phyloP scores from a whole-genome alignment of 2,329 filamentous ascomycete species.

The Fusarium buxicola region DNA sequence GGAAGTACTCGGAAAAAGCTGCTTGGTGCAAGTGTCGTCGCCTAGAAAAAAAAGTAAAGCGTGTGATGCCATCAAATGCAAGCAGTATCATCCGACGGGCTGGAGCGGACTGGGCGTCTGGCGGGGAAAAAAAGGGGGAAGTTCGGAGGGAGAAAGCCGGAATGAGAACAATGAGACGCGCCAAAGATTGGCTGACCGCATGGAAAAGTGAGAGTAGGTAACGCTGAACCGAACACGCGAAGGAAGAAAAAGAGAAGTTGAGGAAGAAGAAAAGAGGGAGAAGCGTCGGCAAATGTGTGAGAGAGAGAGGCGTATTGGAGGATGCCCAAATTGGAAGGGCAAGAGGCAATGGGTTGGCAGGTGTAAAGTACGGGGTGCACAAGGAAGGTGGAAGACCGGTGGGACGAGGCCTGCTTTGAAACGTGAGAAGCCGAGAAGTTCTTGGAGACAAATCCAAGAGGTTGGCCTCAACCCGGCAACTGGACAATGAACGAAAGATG shows the following conservation, averaged over 20 bases:
- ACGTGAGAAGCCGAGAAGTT: neutral
- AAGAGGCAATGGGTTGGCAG: conserved; percentile 25
- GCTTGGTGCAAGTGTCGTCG: conserved; percentile 4
- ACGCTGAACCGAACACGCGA: neutral
- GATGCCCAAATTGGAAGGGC: conserved; percentile 34
- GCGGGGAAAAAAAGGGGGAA: conserved; percentile 26
- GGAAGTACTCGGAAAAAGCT: neutral
- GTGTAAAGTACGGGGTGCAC: neutral
- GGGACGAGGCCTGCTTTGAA: conserved; percentile 13
- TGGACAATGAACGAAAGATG: conserved; percentile 3
- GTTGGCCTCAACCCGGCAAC: conserved; percentile 11
- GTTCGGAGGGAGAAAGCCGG: conserved; percentile 22
- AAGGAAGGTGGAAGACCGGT: conserved; percentile 14
- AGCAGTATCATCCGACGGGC: conserved; percentile 29
- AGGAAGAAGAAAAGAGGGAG: conserved; percentile 7
- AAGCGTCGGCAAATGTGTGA: conserved; percentile 2
- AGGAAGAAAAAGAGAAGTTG: conserved; percentile 8
- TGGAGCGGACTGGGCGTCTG: conserved; percentile 24
- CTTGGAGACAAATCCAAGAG: neutral
- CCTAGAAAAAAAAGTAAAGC: conserved; percentile 3
- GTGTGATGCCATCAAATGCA: conserved; percentile 19
- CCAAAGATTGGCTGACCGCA: conserved; percentile 20
- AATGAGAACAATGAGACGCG: conserved; percentile 22
- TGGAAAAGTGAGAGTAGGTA: neutral
- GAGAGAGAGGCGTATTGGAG: conserved; percentile 25